A percentile compares a stretch with the other conserved stretches of the same genome.
Conservation (phyloP, 306 rosid species). For the Trifolium subterraneum region DNA sequence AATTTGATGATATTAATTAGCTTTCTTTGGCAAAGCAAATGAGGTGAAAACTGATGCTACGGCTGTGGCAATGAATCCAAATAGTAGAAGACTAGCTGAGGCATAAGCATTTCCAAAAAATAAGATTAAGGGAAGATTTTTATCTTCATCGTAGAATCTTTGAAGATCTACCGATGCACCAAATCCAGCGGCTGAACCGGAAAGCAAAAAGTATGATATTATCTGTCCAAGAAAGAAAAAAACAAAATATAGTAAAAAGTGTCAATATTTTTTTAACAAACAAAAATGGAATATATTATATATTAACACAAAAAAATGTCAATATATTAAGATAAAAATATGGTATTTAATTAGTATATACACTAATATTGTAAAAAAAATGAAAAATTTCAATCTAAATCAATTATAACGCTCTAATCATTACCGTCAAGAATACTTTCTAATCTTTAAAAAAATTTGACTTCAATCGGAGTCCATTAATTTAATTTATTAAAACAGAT, state of each 20-base stretch:
- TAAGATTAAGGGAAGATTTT: neutral
- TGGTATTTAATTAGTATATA: no score
- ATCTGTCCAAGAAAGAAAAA: conserved; percentile 43
- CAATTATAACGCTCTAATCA: no score
- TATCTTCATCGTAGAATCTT: neutral
- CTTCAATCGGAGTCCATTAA: no score
- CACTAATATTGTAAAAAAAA: no score
- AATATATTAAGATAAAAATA: neutral
- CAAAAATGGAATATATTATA: no score
- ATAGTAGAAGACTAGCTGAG: conserved; percentile 54
- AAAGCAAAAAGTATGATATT: conserved; percentile 55
- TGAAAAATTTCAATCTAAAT: no score
- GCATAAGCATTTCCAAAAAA: conserved; percentile 53
- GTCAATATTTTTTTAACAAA: no score
- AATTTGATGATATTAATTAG: conserved; percentile 42
- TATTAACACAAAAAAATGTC: no score
- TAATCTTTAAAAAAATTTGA: no score
- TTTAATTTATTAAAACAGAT: conserved; percentile 1
- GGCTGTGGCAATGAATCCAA: conserved; percentile 56
- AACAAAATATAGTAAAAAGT: neutral
- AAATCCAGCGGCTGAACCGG: conserved; percentile 68
- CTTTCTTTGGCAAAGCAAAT: conserved; percentile 49
- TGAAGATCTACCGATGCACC: conserved; percentile 54
- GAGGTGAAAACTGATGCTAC: conserved; percentile 57
- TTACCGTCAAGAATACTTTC: no score